Evolutionary conservation across 306 rosid genomes (phyloP), one percentile per base, ranked within the genome.

Genomic region (Medicago truncatula): DNA sequence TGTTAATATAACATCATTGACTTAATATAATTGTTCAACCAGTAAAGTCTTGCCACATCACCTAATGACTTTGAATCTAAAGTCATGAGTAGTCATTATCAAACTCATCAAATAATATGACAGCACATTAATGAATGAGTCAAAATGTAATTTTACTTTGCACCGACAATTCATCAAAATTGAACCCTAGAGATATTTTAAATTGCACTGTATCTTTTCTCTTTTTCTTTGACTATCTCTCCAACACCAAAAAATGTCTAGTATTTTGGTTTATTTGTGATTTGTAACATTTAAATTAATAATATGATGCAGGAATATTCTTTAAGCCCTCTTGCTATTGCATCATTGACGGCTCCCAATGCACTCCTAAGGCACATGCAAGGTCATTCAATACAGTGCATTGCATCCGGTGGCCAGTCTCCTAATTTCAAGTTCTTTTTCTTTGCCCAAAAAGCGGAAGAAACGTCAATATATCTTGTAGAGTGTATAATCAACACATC

Each of bases 361-460:
- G 71, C 89, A 17, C 94, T 96, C 71, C 89, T 89, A 20, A 86
- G 85, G 78, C 94, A 96, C 83, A 96, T 96, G 99, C 97, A 90
- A 83, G 86, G 84, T 74, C 93, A 89, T 76, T 87, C 89, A 17
- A 87, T 96, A 81, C 96, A 92, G 41, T 92, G 97, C 89, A 92
- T 92, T 61, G 99, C 99, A 17, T 90, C 98, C 14, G 99, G 99
- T 4, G 98, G 99, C 17, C 96, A 89, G 82, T 54, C 98, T 75
- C 97, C 99, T 6, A 88, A 88, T 88, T 90, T 86, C 78, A 96
- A 96, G 86, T 92, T 89, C 89, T 96, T 96, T 78, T 96, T 96
- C 97, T 92, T 90, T 73, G 98, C 96, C n/a, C 98, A 92, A 63
- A 89, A 96, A 65, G 97, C 88, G 23, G 96, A 89, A 77, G 91